Conservation (phyloP, 129 eudicot genomes). For the Ambrosia trifida region DNA sequence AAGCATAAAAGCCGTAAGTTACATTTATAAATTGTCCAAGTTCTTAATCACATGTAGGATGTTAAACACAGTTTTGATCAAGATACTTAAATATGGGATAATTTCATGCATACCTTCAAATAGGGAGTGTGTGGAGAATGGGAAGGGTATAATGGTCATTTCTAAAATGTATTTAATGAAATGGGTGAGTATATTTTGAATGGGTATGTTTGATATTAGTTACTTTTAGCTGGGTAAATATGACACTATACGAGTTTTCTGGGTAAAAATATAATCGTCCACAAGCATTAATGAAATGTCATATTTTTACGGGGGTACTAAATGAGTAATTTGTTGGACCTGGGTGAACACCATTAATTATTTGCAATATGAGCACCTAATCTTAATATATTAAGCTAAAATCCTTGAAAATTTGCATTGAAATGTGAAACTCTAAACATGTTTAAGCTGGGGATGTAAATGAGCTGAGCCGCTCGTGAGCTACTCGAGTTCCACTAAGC, state of each 20-base stretch:
- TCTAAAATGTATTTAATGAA: not conserved
- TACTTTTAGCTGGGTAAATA: not conserved
- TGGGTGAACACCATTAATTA: not conserved
- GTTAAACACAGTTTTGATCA: not conserved
- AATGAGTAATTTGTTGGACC: too few relatives aligned
- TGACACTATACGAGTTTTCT: too few relatives aligned
- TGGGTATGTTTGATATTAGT: not conserved
- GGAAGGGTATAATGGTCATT: not conserved
- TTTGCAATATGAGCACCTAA: not conserved
- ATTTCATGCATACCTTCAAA: not conserved
- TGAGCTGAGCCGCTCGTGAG: too few relatives aligned
- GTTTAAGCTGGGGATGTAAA: too few relatives aligned
- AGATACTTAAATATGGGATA: not conserved
- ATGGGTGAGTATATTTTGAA: not conserved
- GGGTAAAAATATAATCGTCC: not conserved
- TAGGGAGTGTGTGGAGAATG: not conserved
- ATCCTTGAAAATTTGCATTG: not conserved
- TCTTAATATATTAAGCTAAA: not conserved
- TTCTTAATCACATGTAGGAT: not conserved
- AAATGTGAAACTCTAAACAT: not conserved
- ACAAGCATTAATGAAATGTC: not conserved
- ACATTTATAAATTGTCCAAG: not conserved
- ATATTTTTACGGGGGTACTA: not conserved
- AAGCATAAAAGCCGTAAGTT: constrained; percentile 77
- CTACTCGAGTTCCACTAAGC: too few relatives aligned